These are phyloP conservation scores for Leccinum subatratum DNA, from an alignment of 1,284 basidiomycete species.

Conservation along the genomic window DNA sequence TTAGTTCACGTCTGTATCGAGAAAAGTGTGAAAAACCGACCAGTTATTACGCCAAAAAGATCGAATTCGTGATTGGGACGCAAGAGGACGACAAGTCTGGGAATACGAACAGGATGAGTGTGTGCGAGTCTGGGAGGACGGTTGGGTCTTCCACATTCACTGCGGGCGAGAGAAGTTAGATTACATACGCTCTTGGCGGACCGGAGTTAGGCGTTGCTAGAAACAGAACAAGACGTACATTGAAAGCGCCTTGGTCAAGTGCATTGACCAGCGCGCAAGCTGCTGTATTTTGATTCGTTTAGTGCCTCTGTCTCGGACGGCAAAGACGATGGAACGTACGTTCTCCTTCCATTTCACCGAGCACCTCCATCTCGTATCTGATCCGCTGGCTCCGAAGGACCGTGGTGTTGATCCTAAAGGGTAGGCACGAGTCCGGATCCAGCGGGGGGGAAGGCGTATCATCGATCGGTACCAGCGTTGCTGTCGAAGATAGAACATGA, in stretches of 20 bases:
- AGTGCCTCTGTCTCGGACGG: neutral
- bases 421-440: too few relatives aligned
- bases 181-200: constrained; percentile 1
- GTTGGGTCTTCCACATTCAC: too few relatives aligned
- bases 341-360: constrained; percentile 47
- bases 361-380: constrained; percentile 52
- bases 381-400: constrained; percentile 67
- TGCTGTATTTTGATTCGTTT: constrained; percentile 32
- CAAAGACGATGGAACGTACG: constrained; percentile 34
- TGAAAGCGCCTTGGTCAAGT: constrained; percentile 81
- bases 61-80: too few relatives aligned
- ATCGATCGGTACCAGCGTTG: constrained; percentile 37
- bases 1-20: too few relatives aligned
- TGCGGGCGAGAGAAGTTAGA: too few relatives aligned
- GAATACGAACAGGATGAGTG: too few relatives aligned
- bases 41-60: too few relatives aligned
- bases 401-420: constrained; percentile 70
- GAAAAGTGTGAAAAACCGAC: too few relatives aligned
- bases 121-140: too few relatives aligned
- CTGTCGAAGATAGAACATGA: constrained; percentile 69
- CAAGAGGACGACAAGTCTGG: too few relatives aligned
- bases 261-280: constrained; percentile 81
- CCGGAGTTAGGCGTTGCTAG: neutral
- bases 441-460: too few relatives aligned
- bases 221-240: constrained; percentile 50